Percentiles rank a stretch among this genome's conserved stretches.
Evolutionary conservation across 495 filamentous ascomycete species (phyloP).

Genomic region (Podospora sp.): DNA sequence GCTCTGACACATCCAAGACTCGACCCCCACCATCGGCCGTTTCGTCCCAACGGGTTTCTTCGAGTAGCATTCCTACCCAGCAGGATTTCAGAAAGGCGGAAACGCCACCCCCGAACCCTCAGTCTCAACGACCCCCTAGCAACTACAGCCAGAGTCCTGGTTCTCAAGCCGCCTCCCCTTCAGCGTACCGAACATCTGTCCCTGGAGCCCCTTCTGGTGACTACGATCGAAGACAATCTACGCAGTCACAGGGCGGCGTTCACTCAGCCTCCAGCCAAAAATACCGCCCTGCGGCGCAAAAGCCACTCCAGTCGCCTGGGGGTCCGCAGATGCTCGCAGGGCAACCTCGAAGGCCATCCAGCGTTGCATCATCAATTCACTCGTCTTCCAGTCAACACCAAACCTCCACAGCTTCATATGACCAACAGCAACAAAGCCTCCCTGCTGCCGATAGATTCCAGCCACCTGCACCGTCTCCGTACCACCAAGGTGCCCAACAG

Average conservation of each 20-base stretch:
- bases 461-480: neutral
- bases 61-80: neutral
- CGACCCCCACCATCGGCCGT: neutral
- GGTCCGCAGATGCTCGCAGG: neutral
- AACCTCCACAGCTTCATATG: neutral
- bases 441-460: neutral
- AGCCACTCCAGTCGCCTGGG: neutral
- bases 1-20: neutral
- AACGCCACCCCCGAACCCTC: constrained; percentile 6
- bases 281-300: neutral
- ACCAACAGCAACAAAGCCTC: neutral
- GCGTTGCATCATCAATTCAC: neutral
- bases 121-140: neutral
- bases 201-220: neutral
- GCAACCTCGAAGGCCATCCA: neutral
- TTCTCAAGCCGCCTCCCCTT: constrained; percentile 5
- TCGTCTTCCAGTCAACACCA: neutral
- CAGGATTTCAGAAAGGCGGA: neutral
- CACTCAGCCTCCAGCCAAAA: neutral
- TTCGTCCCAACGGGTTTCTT: neutral
- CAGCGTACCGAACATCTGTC: constrained; percentile 1
- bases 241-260: neutral
- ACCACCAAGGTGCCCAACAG: neutral
- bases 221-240: neutral
- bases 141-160: neutral